Evolutionary conservation across 768 basidiomycete species (phyloP).

Genomic region (Heimioporus sp.): DNA sequence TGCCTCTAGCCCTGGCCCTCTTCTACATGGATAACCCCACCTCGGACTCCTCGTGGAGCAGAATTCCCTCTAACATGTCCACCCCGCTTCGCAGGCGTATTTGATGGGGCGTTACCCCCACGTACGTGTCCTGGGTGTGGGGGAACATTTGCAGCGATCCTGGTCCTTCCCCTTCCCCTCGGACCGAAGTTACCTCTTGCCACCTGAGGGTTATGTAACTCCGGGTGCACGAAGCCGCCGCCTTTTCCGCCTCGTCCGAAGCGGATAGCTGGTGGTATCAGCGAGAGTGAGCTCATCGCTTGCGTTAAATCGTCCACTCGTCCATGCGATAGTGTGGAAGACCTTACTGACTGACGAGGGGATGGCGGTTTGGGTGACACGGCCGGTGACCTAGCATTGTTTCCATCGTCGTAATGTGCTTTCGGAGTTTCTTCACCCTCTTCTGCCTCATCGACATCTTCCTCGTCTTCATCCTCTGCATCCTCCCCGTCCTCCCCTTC

Average conservation of each 20-base stretch:
- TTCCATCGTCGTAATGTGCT: conserved; percentile 16
- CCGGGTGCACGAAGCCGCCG: conserved; percentile 46
- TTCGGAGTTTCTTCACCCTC: conserved; percentile 29
- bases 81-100: background rate
- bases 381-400: conserved; percentile 17
- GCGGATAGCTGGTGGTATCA: conserved; percentile 66
- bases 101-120: conserved; percentile 2
- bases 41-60: conserved; percentile 15
- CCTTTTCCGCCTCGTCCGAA: conserved; percentile 71
- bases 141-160: conserved; percentile 24
- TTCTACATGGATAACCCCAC: conserved; percentile 4
- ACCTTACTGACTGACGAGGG: conserved; percentile 19
- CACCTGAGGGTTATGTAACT: conserved; percentile 32
- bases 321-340: conserved; percentile 16
- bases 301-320: conserved; percentile 48
- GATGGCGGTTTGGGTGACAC: conserved; percentile 18
- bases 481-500: conserved; percentile 19
- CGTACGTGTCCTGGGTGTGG: conserved; percentile 11
- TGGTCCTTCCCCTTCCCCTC: conserved; percentile 31
- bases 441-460: conserved; percentile 19
- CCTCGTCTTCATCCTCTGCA: conserved; percentile 12
- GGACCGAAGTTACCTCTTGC: conserved; percentile 25
- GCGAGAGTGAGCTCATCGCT: conserved; percentile 46
- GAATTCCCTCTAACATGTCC: conserved; percentile 12
- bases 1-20: conserved; percentile 8